These are phyloP conservation scores for Chalara sp. DNA, from an alignment of 2,329 filamentous ascomycete species.

Conservation along the genomic window DNA sequence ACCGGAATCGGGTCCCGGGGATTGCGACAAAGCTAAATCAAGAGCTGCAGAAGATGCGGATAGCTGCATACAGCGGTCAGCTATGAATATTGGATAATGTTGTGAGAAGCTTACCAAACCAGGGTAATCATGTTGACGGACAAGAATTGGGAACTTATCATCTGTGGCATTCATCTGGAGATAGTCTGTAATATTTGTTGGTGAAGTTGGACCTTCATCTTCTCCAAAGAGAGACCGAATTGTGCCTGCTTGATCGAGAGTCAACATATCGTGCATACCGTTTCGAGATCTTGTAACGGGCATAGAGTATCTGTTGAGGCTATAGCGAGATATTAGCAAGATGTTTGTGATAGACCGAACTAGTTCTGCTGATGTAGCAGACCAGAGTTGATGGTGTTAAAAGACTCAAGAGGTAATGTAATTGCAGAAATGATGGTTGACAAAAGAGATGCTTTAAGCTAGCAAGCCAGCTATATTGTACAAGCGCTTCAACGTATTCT, in stretches of 20 bases:
- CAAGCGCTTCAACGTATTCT: too few species aligned
- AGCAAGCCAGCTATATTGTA: too few species aligned
- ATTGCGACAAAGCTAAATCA: slow-evolving; percentile 68
- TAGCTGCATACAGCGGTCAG: slow-evolving; percentile 51
- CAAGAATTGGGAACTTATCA: slow-evolving; percentile 81
- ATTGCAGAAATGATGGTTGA: too few species aligned
- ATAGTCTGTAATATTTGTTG: slow-evolving; percentile 57
- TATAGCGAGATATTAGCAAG: slow-evolving; percentile 32
- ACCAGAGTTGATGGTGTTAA: neutral
- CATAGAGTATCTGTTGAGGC: slow-evolving; percentile 89
- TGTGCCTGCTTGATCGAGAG: slow-evolving; percentile 77
- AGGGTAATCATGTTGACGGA: slow-evolving; percentile 48
- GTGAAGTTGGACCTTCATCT: slow-evolving; percentile 46
- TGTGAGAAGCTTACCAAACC: slow-evolving; percentile 20
- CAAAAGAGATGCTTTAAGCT: too few species aligned
- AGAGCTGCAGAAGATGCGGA: slow-evolving; percentile 76
- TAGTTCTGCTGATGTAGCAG: neutral
- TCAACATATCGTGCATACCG: slow-evolving; percentile 56
- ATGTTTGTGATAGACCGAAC: slow-evolving; percentile 2
- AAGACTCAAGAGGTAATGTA: too few species aligned
- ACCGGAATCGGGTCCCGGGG: slow-evolving; percentile 51
- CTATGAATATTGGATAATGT: slow-evolving; percentile 4
- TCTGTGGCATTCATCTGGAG: slow-evolving; percentile 67
- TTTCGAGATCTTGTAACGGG: slow-evolving; percentile 69
- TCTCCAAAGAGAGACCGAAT: slow-evolving; percentile 81